Conservation (phyloP, 345 rosid species). For the Corchorus capsularis region DNA sequence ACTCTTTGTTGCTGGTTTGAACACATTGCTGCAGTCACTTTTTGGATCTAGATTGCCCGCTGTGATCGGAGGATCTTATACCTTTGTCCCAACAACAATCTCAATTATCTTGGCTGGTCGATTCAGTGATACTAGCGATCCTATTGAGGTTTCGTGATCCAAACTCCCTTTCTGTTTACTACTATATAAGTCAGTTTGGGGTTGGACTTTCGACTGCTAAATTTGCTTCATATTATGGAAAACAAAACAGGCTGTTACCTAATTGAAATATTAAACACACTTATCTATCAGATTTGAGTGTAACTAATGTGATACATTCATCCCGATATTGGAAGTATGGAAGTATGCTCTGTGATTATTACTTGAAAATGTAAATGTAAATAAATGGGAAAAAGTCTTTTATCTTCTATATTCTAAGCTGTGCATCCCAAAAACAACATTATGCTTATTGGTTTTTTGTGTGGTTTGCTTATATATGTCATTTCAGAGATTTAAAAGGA, state of each 20-base stretch:
- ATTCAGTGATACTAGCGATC: conserved; percentile 59
- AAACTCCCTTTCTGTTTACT: conserved; percentile 10
- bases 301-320: not conserved
- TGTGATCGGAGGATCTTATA: conserved; percentile 88
- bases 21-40: conserved; percentile 77
- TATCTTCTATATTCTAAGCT: not conserved
- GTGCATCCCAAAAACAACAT: not conserved
- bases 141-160: conserved; percentile 59
- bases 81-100: conserved; percentile 89
- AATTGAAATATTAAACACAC: not conserved
- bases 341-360: not conserved
- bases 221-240: not conserved
- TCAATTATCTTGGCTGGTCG: conserved; percentile 92
- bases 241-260: not conserved
- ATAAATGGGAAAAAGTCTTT: not conserved
- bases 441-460: conserved; percentile 6
- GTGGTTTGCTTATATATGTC: conserved; percentile 11
- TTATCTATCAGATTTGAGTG: not conserved
- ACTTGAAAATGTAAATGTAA: not conserved
- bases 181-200: not conserved
- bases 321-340: not conserved
- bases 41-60: conserved; percentile 95
- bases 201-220: conserved; percentile 11
- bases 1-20: conserved; percentile 94
- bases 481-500: conserved; percentile 72